phyloP scores from a whole-genome alignment of 2,329 filamentous ascomycete species.

The Pseudocercospora fijiensis region DNA sequence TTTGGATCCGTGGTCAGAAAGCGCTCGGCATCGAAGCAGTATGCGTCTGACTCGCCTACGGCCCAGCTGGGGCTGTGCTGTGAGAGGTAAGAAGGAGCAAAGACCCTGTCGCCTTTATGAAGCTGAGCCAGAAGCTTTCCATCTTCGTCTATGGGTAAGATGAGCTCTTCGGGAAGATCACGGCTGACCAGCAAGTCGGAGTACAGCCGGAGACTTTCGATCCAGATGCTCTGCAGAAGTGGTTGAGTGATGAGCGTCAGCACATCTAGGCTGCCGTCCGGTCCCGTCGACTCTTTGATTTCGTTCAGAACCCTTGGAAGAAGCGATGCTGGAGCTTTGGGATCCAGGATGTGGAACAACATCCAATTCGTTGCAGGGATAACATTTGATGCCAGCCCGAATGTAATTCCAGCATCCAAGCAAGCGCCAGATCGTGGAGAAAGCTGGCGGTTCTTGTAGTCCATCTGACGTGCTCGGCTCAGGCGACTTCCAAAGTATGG shows the following conservation, averaged over 20 bases:
- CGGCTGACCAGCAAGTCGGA: slow-evolving; percentile 37
- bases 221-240: slow-evolving; percentile 38
- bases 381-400: slow-evolving; percentile 36
- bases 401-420: slow-evolving; percentile 37
- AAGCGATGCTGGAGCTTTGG: slow-evolving; percentile 26
- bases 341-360: slow-evolving; percentile 37
- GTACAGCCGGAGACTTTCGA: slow-evolving; percentile 38
- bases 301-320: slow-evolving; percentile 34
- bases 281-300: slow-evolving; percentile 24
- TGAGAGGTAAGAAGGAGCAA: slow-evolving; percentile 34
- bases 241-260: slow-evolving; percentile 33
- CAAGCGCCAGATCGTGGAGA: slow-evolving; percentile 26
- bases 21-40: slow-evolving; percentile 14
- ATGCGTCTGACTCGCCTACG: slow-evolving; percentile 30
- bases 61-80: slow-evolving; percentile 35
- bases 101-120: slow-evolving; percentile 32
- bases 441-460: slow-evolving; percentile 29
- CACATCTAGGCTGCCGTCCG: slow-evolving; percentile 33
- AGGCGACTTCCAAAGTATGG: slow-evolving; percentile 34
- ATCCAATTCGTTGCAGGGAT: slow-evolving; percentile 39
- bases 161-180: slow-evolving; percentile 31
- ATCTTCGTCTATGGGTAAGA: slow-evolving; percentile 33
- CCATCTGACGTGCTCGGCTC: slow-evolving; percentile 33
- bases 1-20: slow-evolving; percentile 32
- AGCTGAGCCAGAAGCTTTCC: slow-evolving; percentile 28